Conservation (phyloP, 2,329 filamentous ascomycete species). For the Colletotrichum tropicale region DNA sequence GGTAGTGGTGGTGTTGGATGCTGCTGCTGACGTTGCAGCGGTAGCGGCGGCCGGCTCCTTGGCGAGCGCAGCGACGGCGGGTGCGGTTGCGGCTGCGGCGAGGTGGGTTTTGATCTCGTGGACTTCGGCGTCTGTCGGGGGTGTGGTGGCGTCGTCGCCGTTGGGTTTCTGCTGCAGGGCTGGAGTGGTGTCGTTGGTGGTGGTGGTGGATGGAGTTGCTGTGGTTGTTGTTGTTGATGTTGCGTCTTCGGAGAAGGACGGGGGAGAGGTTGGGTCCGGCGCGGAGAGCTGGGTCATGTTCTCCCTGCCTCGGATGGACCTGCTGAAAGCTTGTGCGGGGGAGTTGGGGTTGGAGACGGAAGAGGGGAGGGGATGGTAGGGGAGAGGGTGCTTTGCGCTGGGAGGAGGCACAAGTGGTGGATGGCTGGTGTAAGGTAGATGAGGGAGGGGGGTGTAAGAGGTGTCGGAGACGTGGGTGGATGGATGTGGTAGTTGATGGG, state of each 20-base stretch:
- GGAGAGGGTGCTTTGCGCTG: background rate
- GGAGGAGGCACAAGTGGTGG: background rate
- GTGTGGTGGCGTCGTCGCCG: background rate
- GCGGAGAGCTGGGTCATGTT: slow-evolving; percentile 23
- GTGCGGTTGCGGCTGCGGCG: slow-evolving; percentile 16
- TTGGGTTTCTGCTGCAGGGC: slow-evolving; percentile 5
- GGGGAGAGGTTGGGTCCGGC: slow-evolving; percentile 20
- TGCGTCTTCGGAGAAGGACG: slow-evolving; percentile 19
- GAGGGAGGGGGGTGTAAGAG: background rate
- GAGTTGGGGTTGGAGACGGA: background rate
- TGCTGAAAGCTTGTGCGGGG: background rate
- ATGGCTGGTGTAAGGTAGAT: background rate
- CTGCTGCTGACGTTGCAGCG: background rate
- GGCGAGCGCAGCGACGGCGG: background rate
- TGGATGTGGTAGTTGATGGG: background rate
- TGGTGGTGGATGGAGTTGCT: background rate
- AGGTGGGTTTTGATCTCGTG: slow-evolving; percentile 21
- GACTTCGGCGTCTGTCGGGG: slow-evolving; percentile 19
- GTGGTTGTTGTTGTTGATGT: background rate
- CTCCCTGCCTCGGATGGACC: slow-evolving; percentile 9
- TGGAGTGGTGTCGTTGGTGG: background rate
- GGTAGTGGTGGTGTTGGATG: background rate
- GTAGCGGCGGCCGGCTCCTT: slow-evolving; percentile 14
- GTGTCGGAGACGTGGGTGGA: background rate
- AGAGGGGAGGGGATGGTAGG: background rate